Base-by-base conservation (phyloP, 371 early-diverging fungal species). In the Saksenaea vasiformis region DNA sequence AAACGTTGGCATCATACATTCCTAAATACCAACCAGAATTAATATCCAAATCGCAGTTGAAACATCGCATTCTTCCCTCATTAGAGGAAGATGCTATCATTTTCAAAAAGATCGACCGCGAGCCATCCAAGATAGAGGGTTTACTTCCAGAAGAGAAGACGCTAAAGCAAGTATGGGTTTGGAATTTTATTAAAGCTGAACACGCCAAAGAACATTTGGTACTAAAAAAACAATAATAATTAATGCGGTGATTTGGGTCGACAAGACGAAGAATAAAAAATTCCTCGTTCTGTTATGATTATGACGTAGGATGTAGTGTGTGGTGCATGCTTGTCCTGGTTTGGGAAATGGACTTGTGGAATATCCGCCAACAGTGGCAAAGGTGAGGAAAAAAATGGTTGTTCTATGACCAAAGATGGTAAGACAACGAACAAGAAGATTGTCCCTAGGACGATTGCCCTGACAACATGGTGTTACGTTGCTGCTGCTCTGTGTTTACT, bases 41-140 rank as follows among this genome's bases (percentile, higher is more conserved):
- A 10, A 39, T 74, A 13, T 72, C 73, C 34, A 78, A 71, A n/a
- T 58, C 67, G 31, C 71, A 78, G 36, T 64, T 78, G 61, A 78
- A 78, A 53, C 44, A 19, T n/a, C 73, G 67, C 41, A 62, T 78
- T 53, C 65, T 78, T 10, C 36, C 56, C 31, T 62, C 67, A 11
- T 62, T 78, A 34, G 60, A 73, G 62, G 67, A 66, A 19, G 41
- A 66, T 41, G 67, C 68, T 35, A 63, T 71, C 17, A 31, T 78
- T 19, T 22, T 17, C 17, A 78, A 74, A 51, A 51, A 68, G 51
- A 54, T 77, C 22, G 51, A 67, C 11, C 72, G 67, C 15, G 63
- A 67, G 13, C 58, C 62, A 3, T 27, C 58, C 26, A 28, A 27
- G 38, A 44, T 64, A 15, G 47, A 62, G 8, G 47, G 47, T 64